Evolutionary conservation across 1,284 basidiomycete genomes (phyloP).

Genomic region (Pseudozyma sp.): DNA sequence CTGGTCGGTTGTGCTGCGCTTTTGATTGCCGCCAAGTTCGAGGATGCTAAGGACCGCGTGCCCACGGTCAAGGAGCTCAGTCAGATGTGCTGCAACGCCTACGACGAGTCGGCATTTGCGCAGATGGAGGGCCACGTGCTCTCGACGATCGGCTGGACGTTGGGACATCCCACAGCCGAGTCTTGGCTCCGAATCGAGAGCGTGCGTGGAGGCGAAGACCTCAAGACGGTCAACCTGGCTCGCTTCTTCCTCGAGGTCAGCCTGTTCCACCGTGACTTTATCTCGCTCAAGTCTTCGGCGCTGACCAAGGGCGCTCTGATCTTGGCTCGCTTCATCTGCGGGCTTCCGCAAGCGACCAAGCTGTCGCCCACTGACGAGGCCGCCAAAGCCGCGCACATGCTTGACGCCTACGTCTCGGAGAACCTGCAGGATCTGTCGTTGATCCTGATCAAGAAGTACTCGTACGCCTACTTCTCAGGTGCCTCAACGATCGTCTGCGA

Average conservation of each 20-base stretch:
- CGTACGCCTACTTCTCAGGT: constrained; percentile 91
- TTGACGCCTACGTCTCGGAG: constrained; percentile 86
- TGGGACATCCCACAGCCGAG: constrained; percentile 98
- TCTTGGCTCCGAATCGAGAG: constrained; percentile 84
- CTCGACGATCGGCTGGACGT: constrained; percentile 92
- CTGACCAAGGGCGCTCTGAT: constrained; percentile 89
- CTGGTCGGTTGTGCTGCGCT: constrained; percentile 97
- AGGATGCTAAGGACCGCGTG: constrained; percentile 98
- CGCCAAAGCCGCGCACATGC: constrained; percentile 74
- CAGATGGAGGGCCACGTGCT: constrained; percentile 87
- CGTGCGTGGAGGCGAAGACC: constrained; percentile 75
- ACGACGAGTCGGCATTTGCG: constrained; percentile 91
- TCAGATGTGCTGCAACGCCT: constrained; percentile 92
- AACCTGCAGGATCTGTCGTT: constrained; percentile 90
- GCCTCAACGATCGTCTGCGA: constrained; percentile 91
- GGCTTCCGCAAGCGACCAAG: constrained; percentile 35
- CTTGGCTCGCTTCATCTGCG: constrained; percentile 83
- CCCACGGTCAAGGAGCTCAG: constrained; percentile 93
- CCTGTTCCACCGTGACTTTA: constrained; percentile 94
- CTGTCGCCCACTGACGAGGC: constrained; percentile 38
- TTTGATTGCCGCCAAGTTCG: constrained; percentile 99
- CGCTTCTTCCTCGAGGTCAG: constrained; percentile 99
- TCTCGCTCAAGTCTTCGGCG: constrained; percentile 84
- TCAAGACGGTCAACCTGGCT: constrained; percentile 90
- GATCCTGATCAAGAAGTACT: constrained; percentile 96